Conservation (phyloP, 805 yeast genomes). For the Lachancea mirantina region DNA sequence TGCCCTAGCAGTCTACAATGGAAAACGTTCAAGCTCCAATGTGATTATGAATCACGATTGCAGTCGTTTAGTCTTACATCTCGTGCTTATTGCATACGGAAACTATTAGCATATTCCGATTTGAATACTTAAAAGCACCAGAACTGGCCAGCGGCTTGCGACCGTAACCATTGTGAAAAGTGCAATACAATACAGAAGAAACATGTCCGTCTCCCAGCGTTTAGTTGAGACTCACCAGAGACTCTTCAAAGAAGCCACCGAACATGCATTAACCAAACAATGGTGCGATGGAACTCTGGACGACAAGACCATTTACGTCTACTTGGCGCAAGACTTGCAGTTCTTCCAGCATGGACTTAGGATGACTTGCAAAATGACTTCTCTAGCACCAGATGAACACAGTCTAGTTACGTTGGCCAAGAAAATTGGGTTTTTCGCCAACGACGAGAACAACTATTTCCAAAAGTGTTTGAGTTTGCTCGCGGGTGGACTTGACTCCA, state of each 20-base stretch:
- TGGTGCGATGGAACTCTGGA: constrained; percentile 41
- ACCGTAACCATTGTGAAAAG: too few species aligned
- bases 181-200: background rate
- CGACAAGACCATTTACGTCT: constrained; percentile 37
- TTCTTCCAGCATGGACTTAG: constrained; percentile 40
- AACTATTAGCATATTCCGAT: background rate
- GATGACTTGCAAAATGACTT: constrained; percentile 38
- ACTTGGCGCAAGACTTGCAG: constrained; percentile 43
- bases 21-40: too few species aligned
- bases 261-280: constrained; percentile 39
- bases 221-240: constrained; percentile 21
- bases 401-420: constrained; percentile 38
- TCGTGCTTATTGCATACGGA: too few species aligned
- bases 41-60: too few species aligned
- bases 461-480: constrained; percentile 28
- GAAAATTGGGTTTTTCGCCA: constrained; percentile 45
- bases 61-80: too few species aligned
- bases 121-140: too few species aligned
- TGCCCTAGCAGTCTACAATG: too few species aligned
- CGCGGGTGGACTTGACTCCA: constrained; percentile 9
- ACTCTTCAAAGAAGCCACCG: constrained; percentile 28
- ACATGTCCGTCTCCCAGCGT: constrained; percentile 14
- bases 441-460: constrained; percentile 45
- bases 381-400: constrained; percentile 35
- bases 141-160: too few species aligned